These are phyloP conservation scores for Akanthomyces dipterigenus DNA, from an alignment of 2,329 filamentous ascomycete genomes.

Conservation along the genomic window DNA sequence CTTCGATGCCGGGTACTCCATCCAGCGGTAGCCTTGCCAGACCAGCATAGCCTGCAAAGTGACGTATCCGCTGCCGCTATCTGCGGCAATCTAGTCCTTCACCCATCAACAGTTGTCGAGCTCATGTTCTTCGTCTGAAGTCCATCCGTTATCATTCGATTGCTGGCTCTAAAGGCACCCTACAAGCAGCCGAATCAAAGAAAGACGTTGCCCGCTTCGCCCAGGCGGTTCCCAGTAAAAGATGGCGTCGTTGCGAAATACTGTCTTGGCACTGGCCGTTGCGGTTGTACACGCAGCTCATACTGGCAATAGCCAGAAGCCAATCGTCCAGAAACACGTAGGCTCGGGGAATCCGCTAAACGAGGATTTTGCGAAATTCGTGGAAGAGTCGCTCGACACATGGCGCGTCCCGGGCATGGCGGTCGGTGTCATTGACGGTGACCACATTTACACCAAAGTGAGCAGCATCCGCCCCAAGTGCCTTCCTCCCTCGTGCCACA, in stretches of 20 bases:
- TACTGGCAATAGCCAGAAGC: constrained; percentile 3
- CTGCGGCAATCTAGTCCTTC: neutral
- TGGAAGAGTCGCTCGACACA: constrained; percentile 17
- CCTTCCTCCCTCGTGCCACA: neutral
- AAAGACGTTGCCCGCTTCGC: neutral
- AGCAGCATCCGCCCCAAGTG: neutral
- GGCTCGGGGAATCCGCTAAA: constrained; percentile 14
- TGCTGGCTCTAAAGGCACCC: neutral
- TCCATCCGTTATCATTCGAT: neutral
- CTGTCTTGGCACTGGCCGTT: neutral
- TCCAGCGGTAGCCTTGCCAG: neutral
- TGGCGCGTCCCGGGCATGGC: constrained; percentile 44
- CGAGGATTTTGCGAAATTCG: constrained; percentile 6
- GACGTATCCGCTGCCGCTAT: neutral
- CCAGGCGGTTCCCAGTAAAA: neutral
- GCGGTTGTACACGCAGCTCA: neutral
- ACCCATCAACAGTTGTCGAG: neutral
- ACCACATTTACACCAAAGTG: constrained; percentile 34
- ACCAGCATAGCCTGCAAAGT: neutral
- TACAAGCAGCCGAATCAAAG: neutral
- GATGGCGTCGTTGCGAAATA: neutral
- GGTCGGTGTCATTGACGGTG: constrained; percentile 40
- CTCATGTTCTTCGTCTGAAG: neutral
- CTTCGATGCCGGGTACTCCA: neutral
- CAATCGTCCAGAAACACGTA: neutral